Evolutionary conservation across 441 rosid genomes (phyloP), one percentile per base, ranked within the genome.

Genomic region (Sinapis alba): DNA sequence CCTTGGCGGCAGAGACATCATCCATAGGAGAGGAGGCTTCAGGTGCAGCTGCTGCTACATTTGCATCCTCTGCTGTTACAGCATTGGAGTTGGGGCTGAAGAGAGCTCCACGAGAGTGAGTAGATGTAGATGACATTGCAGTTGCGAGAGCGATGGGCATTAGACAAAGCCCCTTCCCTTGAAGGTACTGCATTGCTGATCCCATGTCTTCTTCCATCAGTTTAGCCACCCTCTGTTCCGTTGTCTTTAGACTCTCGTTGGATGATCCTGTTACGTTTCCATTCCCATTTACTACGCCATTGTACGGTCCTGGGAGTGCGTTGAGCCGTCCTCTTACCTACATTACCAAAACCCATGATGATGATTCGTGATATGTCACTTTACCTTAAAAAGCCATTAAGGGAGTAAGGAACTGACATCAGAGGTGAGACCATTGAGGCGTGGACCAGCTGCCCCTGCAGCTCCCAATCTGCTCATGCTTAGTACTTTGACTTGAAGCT

Each of bases 141-240:
- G 94, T 84, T 36, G 98, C 98, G 0, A 94, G 89, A 2, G 97
- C 87, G 59, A 94, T 94, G 5, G 99, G 99, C 99, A 94, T 94
- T 28, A 94, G 83, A 74, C 99, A 94, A 11, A 94, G 97, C 1
- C 99, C 99, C 66, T 94, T 92, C 58, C 97, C 98, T 79, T 94
- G 99, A 34, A 92, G 83, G 26, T 90, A 94, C 76, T 94, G 98
- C 99, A 94, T 94, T 76, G 99, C 99, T 11, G 97, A 84, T 8
- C 98, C 98, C 99, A 92, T 92, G 66, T 94, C 99, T 78, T 92
- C 91, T 54, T 94, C 97, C 96, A 94, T 90, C 21, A 94, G 84
- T 84, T 87, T 94, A 0, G 94, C 98, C 68, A 94, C 99, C 64
- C 94, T 96, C 58, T 87, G 88, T 76, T 92, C 99, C 61, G 94